Conservation (phyloP, 306 rosid species). For the Prosopis cineraria region DNA sequence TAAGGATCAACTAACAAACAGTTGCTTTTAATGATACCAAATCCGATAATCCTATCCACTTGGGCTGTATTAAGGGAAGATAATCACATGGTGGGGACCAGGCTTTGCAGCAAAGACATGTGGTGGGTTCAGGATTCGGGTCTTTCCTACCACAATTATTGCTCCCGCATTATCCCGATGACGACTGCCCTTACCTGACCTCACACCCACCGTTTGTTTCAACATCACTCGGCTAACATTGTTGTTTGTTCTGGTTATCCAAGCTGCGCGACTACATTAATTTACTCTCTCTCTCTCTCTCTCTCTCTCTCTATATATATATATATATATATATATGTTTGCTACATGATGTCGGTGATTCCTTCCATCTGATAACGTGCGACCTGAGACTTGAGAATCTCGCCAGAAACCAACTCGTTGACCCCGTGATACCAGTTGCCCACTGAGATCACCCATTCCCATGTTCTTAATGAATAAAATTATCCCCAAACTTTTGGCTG, state of each 20-base stretch:
- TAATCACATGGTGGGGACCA: neutral
- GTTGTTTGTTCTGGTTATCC: neutral
- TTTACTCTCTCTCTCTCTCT: too few species aligned
- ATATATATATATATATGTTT: too few species aligned
- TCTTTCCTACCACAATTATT: neutral
- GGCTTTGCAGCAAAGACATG: neutral
- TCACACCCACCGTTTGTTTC: neutral
- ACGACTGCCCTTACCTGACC: neutral
- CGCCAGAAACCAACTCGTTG: too few species aligned
- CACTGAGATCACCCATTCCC: too few species aligned
- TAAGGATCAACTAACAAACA: neutral
- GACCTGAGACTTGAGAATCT: too few species aligned
- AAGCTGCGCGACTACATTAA: neutral
- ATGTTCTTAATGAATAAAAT: too few species aligned
- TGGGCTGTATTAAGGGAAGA: neutral
- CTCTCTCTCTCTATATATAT: too few species aligned
- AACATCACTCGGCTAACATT: neutral
- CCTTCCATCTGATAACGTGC: too few species aligned
- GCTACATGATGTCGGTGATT: too few species aligned
- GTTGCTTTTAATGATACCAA: neutral
- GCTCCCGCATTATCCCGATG: neutral
- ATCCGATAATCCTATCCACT: neutral
- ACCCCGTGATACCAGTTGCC: too few species aligned
- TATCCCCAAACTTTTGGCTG: too few species aligned
- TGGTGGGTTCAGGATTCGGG: neutral